Base-by-base conservation (phyloP, 202 grass and related monocot species). In the Carex sylvatica region DNA sequence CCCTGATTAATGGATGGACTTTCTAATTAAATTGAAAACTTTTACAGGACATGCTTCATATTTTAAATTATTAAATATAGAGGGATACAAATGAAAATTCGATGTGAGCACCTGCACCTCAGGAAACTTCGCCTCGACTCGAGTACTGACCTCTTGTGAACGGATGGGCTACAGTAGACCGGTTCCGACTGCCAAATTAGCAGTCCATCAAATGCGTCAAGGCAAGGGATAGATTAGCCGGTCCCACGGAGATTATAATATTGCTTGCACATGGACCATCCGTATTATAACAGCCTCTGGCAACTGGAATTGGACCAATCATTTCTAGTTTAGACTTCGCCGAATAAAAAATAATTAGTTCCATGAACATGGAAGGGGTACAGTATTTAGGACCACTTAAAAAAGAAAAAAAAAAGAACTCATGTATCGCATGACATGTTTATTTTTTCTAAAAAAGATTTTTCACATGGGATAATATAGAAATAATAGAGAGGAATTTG, bases 221-320 rank as follows among this genome's bases (percentile, higher is more conserved):
- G 40, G 9, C 7, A 44, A 49, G 30, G 7, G 28, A 67, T 35
- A 16, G 14, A 67, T 67, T 67, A 36, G 14, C 12, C 14, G 64
- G 30, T 16, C 67, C 70, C 40, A 78, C 22, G 20, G 7, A 40
- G 59, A 56, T 35, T 64, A 81, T 53, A 12, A 81, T 66, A 81
- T n/a, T 64, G 59, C 40, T 53, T 81, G 23, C 38, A 65, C 40
- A 18, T 62, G 60, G 60, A 62, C 20, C 60, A 62, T 47, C 64
- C 23, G 54, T 78, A 56, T 22, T 14, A 78, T 58, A 78, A 55
- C 47, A 26, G 6, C 38, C 73, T 58, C 49, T 51, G 9, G 47
- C n/a, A 30, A 76, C 47, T 76, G 72, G 51, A 19, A 19, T 52
- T 53, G 61, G 61, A 64, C 3, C 22, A 64, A 28, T 28, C 9